A percentile compares a stretch with the other conserved stretches of the same genome.
These are phyloP conservation scores for Cucumis melo DNA, from an alignment of 306 rosid genomes.

Conservation along the genomic window DNA sequence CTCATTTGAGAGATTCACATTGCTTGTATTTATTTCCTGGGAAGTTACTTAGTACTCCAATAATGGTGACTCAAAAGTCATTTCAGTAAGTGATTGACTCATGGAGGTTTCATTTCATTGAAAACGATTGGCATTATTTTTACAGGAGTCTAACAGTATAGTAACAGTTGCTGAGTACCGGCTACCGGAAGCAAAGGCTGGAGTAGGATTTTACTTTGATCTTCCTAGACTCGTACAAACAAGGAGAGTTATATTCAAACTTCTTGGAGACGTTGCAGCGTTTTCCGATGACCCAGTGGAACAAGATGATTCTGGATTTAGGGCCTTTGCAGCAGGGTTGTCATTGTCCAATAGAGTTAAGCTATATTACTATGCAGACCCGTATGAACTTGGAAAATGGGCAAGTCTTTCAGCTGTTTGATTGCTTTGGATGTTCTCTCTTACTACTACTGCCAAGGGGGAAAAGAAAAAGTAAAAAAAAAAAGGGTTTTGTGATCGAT, in stretches of 20 bases:
- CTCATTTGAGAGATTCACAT: background rate
- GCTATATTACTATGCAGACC: slow-evolving; percentile 68
- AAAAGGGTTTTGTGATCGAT: background rate
- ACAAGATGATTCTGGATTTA: slow-evolving; percentile 54
- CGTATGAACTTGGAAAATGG: slow-evolving; percentile 91
- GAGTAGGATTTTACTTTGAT: slow-evolving; percentile 91
- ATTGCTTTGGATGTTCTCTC: background rate
- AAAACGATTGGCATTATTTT: background rate
- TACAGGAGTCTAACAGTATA: slow-evolving; percentile 54
- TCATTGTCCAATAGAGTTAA: slow-evolving; percentile 73
- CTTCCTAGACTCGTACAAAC: slow-evolving; percentile 57
- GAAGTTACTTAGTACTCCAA: background rate
- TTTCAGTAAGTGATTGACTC: background rate
- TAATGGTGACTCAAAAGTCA: background rate
- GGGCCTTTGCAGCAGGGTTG: slow-evolving; percentile 49
- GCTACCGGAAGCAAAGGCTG: slow-evolving; percentile 77
- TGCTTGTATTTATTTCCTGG: no score
- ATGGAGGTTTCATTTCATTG: background rate
- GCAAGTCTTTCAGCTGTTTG: slow-evolving; percentile 81
- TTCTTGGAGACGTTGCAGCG: slow-evolving; percentile 77
- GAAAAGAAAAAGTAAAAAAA: background rate
- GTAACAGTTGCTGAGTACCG: slow-evolving; percentile 72
- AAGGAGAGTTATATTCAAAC: slow-evolving; percentile 58
- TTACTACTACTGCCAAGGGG: background rate
- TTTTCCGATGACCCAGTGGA: slow-evolving; percentile 70